Evolutionary conservation across 441 rosid species (phyloP), one percentile per base, ranked within the genome.

Genomic region (Croton setiger): DNA sequence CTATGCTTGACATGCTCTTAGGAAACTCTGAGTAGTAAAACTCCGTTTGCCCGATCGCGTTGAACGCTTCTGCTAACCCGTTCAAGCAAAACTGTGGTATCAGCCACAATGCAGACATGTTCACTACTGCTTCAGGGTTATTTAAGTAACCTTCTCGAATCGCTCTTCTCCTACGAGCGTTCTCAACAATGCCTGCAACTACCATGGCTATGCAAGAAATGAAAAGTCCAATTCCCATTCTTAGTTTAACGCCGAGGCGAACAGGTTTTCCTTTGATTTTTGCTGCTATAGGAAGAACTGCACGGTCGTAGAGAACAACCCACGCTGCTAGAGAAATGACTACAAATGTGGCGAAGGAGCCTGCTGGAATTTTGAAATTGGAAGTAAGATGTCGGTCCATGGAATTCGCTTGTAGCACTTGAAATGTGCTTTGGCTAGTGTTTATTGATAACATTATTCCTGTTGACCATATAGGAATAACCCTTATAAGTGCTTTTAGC

Each of bases 11-110:
- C 96, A 94, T 90, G 69, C 85, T 84, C 79, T 84, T 91, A 7
- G 97, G 98, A 60, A 94, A 81, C 88, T 94, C 93, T 0, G 88
- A 78, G 57, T 94, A 94, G 75, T 80, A 94, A 66, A 91, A 94
- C 81, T 91, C 98, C 0, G 88, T 89, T 70, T 91, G 98, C 17
- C 91, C 96, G 14, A 94, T 90, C 10, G 86, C 92, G 5, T 83
- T 84, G 8, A 91, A 81, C 14, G 96, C 97, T 73, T 91, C 96
- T 0, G 96, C 97, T 1, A 93, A 69, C 27, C 95, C 98, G 27
- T 72, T 78, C 72, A 93, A 47, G 74, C 83, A 81, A 61, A 85
- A 80, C 47, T 89, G 97, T 0, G 96, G 98, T 31, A 83, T 88
- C 0, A 91, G 89, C 97, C 98, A 93, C 85, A 86, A 78, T 0